These are phyloP conservation scores for Arabis alpina DNA, from an alignment of 345 rosid species.

Conservation along the genomic window DNA sequence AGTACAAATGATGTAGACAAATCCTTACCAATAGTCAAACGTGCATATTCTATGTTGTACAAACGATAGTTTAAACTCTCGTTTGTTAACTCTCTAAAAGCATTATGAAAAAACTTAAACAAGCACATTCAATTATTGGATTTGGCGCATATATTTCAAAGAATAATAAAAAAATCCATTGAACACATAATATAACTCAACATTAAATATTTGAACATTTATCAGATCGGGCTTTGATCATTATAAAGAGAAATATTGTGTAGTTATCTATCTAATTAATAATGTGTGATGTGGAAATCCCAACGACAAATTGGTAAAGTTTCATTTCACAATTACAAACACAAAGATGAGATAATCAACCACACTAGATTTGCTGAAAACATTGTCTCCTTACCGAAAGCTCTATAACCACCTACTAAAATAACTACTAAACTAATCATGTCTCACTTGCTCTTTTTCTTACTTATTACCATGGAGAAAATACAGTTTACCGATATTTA, in stretches of 20 bases:
- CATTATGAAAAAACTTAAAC: neutral
- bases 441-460: constrained; percentile 23
- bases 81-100: too few relatives aligned
- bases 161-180: neutral
- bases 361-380: constrained; percentile 17
- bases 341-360: constrained; percentile 13
- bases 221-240: constrained; percentile 20
- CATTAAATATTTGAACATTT: constrained; percentile 1
- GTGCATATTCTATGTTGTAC: too few relatives aligned
- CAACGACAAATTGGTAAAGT: constrained; percentile 26
- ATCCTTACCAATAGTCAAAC: too few relatives aligned
- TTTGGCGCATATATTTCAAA: neutral
- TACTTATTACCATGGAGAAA: neutral
- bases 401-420: constrained; percentile 33
- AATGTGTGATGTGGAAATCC: constrained; percentile 27
- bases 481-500: constrained; percentile 15
- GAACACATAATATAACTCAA: neutral
- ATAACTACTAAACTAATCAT: constrained; percentile 15
- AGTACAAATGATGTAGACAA: too few relatives aligned
- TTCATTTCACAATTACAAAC: constrained; percentile 25
- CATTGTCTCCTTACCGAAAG: constrained; percentile 13
- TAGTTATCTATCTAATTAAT: neutral
- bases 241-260: neutral
- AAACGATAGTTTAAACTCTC: too few relatives aligned
- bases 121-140: neutral